Conservation (phyloP, 2,329 filamentous ascomycete species). For the Curvularia verruculosa region DNA sequence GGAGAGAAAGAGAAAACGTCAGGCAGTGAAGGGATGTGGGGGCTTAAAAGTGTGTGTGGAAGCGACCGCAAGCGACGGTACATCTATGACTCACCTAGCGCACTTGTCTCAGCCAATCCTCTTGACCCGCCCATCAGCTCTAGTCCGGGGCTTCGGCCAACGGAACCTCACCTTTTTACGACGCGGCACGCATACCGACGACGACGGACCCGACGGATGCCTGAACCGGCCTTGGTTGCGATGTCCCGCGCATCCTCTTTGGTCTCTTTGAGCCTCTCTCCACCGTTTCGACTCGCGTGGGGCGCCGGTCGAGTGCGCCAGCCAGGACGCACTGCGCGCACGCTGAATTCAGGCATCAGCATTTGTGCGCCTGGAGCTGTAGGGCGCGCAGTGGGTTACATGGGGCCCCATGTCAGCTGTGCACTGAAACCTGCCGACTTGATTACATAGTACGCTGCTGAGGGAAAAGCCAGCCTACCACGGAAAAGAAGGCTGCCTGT, state of each 20-base stretch:
- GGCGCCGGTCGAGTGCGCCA: background rate
- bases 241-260: background rate
- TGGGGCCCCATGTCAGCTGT: slow-evolving; percentile 31
- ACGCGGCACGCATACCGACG: slow-evolving; percentile 3
- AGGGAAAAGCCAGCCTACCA: slow-evolving; percentile 25
- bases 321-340: background rate
- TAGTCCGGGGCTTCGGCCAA: slow-evolving; percentile 11
- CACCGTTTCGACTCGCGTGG: background rate
- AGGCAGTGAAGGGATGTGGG: slow-evolving; percentile 40
- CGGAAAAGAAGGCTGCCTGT: slow-evolving; percentile 29
- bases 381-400: slow-evolving; percentile 37
- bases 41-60: slow-evolving; percentile 29
- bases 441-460: no score
- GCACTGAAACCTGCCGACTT: slow-evolving; percentile 31
- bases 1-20: slow-evolving; percentile 36
- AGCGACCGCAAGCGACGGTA: slow-evolving; percentile 21
- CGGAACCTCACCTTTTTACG: slow-evolving; percentile 7
- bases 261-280: background rate
- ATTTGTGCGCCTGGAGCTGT: slow-evolving; percentile 21
- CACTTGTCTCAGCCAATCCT: slow-evolving; percentile 12
- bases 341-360: slow-evolving; percentile 27
- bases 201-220: background rate
- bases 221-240: slow-evolving; percentile 3
- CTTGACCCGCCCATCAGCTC: slow-evolving; percentile 19
- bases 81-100: slow-evolving; percentile 28